These are phyloP conservation scores for Penicillium turbatum DNA, from an alignment of 495 filamentous ascomycete species.

Conservation along the genomic window DNA sequence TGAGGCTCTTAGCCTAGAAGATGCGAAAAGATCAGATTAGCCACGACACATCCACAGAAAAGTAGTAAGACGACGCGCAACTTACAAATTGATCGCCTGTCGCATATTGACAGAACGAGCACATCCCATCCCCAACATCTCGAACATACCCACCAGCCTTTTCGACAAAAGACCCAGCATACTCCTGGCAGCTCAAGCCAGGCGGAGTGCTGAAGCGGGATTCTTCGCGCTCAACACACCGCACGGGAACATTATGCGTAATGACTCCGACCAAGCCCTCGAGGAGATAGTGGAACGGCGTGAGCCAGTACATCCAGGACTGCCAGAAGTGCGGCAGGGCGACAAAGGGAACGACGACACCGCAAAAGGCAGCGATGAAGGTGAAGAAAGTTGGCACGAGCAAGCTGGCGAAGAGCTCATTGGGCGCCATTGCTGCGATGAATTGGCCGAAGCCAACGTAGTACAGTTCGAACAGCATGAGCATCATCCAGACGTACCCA, in stretches of 20 bases:
- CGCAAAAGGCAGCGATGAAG: conserved; percentile 60
- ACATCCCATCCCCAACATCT: conserved; percentile 41
- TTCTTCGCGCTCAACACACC: conserved; percentile 53
- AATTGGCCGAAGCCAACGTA: conserved; percentile 72
- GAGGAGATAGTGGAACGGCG: conserved; percentile 61
- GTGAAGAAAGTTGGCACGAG: conserved; percentile 64
- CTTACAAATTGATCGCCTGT: conserved; percentile 54
- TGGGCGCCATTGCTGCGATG: conserved; percentile 69
- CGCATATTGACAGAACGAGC: conserved; percentile 59
- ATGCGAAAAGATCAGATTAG: conserved; percentile 12
- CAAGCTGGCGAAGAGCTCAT: conserved; percentile 65
- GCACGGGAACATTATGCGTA: conserved; percentile 51
- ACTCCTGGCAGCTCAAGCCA: conserved; percentile 48
- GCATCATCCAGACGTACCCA: conserved; percentile 54
- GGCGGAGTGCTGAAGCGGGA: conserved; percentile 53
- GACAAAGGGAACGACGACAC: conserved; percentile 55
- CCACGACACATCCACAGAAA: not conserved
- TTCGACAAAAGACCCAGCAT: conserved; percentile 40
- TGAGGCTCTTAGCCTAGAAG: conserved; percentile 41
- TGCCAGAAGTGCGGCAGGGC: conserved; percentile 57
- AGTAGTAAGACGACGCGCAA: not conserved
- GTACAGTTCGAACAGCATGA: conserved; percentile 68
- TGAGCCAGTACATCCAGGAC: conserved; percentile 66
- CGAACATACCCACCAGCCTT: conserved; percentile 51
- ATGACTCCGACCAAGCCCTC: conserved; percentile 52